Evolutionary conservation across 176 grass and related monocot species (phyloP).

Genomic region (Raddia distichophylla): DNA sequence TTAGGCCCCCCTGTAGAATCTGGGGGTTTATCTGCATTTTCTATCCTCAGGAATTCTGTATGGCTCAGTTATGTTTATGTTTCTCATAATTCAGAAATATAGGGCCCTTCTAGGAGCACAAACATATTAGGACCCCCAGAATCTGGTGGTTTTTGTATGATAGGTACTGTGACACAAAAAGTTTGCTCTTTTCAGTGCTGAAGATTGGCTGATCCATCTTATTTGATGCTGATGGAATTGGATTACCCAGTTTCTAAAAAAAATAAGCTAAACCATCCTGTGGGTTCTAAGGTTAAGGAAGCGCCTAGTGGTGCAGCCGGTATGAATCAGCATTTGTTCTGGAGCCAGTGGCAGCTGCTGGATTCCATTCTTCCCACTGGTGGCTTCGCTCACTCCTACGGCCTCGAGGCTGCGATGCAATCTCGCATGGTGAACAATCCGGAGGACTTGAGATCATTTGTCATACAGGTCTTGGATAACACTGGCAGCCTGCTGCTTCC

Average conservation of each 20-base stretch:
- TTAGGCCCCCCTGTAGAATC: no score
- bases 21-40: no score
- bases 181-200: conserved; percentile 26
- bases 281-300: conserved; percentile 37
- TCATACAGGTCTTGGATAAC: conserved; percentile 74
- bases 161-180: neutral
- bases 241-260: conserved; percentile 26
- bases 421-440: conserved; percentile 55
- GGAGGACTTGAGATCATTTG: conserved; percentile 62
- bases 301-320: neutral
- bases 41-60: no score
- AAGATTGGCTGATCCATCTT: neutral
- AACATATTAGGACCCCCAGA: no score
- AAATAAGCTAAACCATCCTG: conserved; percentile 5
- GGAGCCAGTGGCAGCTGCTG: conserved; percentile 88
- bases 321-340: conserved; percentile 38
- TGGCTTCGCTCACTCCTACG: conserved; percentile 81
- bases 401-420: conserved; percentile 80
- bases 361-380: conserved; percentile 91
- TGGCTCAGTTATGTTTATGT: no score
- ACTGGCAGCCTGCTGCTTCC: conserved; percentile 74
- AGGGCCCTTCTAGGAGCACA: no score
- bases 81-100: no score
- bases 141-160: no score
- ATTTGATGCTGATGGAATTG: conserved; percentile 4